Evolutionary conservation across 1,139 yeast species (phyloP).

Genomic region (Geotrichum cucujoidarum): DNA sequence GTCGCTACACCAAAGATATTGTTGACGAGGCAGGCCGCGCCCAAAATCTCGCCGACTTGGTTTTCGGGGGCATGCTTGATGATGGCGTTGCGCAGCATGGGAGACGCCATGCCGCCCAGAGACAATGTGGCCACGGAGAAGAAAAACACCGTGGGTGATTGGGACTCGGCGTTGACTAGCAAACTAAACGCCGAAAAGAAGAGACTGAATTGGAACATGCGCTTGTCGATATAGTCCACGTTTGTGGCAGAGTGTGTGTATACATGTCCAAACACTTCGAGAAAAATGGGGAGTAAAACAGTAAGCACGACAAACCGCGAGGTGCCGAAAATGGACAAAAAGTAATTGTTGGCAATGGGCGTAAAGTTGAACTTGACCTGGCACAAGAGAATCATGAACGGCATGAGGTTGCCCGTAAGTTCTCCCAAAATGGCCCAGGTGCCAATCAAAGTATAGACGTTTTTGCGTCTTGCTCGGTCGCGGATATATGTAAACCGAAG

Average conservation of each 20-base stretch:
- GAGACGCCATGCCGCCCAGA: conserved; percentile 30
- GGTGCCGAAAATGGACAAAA: conserved; percentile 52
- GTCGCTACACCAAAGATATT: conserved; percentile 28
- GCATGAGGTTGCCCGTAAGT: conserved; percentile 38
- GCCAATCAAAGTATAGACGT: conserved; percentile 44
- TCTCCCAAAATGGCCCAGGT: conserved; percentile 45
- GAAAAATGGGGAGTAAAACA: conserved; percentile 43
- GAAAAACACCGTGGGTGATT: conserved; percentile 33
- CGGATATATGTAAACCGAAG: conserved; percentile 38
- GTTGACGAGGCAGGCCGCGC: conserved; percentile 33
- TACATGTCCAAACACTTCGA: no score
- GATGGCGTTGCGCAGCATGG: conserved; percentile 47
- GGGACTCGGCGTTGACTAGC: conserved; percentile 37
- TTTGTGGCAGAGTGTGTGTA: not conserved
- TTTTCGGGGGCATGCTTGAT: conserved; percentile 45
- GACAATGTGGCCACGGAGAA: conserved; percentile 47
- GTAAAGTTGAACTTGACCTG: conserved; percentile 57
- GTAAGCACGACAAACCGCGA: conserved; percentile 44
- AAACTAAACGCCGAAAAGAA: conserved; percentile 40
- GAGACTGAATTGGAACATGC: conserved; percentile 41
- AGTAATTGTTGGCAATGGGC: conserved; percentile 54
- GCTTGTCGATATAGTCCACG: conserved; percentile 53
- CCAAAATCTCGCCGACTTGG: conserved; percentile 35
- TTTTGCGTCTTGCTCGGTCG: conserved; percentile 42
- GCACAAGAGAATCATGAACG: conserved; percentile 52